phyloP scores from a whole-genome alignment of 208 protist genomes.

The Blastocrithidia nonstop region DNA sequence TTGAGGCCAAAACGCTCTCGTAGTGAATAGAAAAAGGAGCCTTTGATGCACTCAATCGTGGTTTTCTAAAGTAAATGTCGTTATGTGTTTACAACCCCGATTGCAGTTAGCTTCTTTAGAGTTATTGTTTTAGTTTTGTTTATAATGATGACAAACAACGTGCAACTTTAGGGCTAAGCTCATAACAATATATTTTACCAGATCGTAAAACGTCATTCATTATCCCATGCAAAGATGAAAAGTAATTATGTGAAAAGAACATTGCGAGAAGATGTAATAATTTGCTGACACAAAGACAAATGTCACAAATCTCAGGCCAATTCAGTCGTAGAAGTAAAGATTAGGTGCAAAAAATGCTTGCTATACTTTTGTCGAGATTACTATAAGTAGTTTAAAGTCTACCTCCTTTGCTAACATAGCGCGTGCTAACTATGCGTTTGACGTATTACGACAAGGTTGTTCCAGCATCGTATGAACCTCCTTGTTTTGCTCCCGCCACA shows the following conservation, averaged over 20 bases:
- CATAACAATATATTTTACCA: constrained; percentile 12
- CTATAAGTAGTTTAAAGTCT: constrained; percentile 42
- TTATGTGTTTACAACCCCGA: constrained; percentile 56
- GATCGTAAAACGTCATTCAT: too few species aligned
- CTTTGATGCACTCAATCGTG: constrained; percentile 68
- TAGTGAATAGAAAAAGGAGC: constrained; percentile 62
- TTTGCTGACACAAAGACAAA: too few species aligned
- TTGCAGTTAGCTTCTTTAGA: constrained; percentile 45
- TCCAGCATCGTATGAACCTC: constrained; percentile 52
- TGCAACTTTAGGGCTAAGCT: constrained; percentile 21
- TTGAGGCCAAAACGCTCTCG: constrained; percentile 37
- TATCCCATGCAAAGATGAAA: too few species aligned
- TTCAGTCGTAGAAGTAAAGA: constrained; percentile 28
- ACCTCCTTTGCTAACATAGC: constrained; percentile 43
- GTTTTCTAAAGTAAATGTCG: constrained; percentile 61
- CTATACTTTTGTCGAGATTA: constrained; percentile 33
- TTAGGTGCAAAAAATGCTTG: constrained; percentile 36
- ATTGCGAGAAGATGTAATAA: too few species aligned
- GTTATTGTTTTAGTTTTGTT: constrained; percentile 55
- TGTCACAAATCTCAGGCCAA: too few species aligned
- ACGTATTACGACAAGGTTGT: constrained; percentile 61
- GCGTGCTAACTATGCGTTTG: constrained; percentile 60
- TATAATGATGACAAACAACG: constrained; percentile 34
- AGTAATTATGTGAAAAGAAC: background rate
- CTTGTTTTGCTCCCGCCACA: constrained; percentile 50